Base-by-base conservation (phyloP, 306 rosid species). In the Cicer arietinum region DNA sequence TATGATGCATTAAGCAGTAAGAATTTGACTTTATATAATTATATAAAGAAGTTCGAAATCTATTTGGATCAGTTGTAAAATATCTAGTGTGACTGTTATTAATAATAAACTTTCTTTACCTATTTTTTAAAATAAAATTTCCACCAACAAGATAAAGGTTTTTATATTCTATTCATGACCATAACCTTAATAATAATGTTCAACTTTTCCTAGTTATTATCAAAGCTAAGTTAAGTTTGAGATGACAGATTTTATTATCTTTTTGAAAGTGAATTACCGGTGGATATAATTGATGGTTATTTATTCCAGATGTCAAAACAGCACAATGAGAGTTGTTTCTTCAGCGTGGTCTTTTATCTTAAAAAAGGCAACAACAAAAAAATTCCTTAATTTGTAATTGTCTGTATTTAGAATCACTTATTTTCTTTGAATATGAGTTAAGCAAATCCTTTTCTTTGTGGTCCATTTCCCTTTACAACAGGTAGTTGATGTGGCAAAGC, bases 401-500 rank as follows among this genome's bases (percentile, higher is more conserved):
- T 78, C 52, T 71, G 47, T 14, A 54, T 57, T 40, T 61, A 30
- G 56, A 80, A 43, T 74, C 6, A 54, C 3, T 67, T n/a, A n/a
- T 42, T 77, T 43, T 60, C 74, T 50, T 63, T 54, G 79, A 73
- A 74, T 77, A 22, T 77, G n/a, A 77, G 83, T 57, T 73, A 75
- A 80, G 54, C 50, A 69, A 81, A 79, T 76, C 73, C 16, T 50
- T 69, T 57, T 69, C 79, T 56, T 46, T 7, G 67, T 59, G 77
- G 63, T 71, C 52, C 77, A 43, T 73, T 85, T 1, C 74, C 78
- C 69, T 50, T 83, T 67, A 39, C 69, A 81, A 76, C 81, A 83
- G 52, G 70, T 59, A 68, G 78, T 68, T 69, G 73, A 81, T 81
- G 82, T 79, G 89, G 80, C 81, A 66, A 83, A 74, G 80, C 79